Evolutionary conservation across 1,139 yeast genomes (phyloP).

Genomic region (Candida sojae): DNA sequence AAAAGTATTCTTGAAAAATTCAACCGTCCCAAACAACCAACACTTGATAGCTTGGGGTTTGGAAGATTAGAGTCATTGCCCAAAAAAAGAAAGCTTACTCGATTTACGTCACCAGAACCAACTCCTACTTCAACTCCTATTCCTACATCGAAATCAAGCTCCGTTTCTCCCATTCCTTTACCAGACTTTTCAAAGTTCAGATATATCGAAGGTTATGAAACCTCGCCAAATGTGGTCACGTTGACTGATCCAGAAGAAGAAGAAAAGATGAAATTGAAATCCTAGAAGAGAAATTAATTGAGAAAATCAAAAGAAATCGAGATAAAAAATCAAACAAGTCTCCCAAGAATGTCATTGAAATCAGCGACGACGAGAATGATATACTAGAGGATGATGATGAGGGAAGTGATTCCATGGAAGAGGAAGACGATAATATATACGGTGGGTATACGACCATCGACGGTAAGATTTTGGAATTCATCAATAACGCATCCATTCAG

Average conservation of each 20-base stretch:
- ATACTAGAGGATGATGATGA: conserved; percentile 26
- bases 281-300: conserved; percentile 40
- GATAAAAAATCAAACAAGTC: not conserved
- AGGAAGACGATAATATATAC: conserved; percentile 34
- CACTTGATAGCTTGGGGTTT: conserved; percentile 21
- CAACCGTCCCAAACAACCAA: conserved; percentile 28
- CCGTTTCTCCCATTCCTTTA: conserved; percentile 14
- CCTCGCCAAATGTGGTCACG: not conserved
- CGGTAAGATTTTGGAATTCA: conserved; percentile 67
- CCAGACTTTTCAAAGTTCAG: conserved; percentile 16
- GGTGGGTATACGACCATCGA: conserved; percentile 57
- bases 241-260: conserved; percentile 16
- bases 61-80: conserved; percentile 18
- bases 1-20: conserved; percentile 57
- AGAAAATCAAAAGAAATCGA: conserved; percentile 19
- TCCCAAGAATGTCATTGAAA: conserved; percentile 7
- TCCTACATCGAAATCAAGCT: not conserved
- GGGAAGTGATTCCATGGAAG: conserved; percentile 40
- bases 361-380: conserved; percentile 38
- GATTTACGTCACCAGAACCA: conserved; percentile 23
- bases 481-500: conserved; percentile 72
- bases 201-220: conserved; percentile 9
- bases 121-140: conserved; percentile 5
- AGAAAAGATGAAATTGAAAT: conserved; percentile 42
- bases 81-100: conserved; percentile 38